Conservation (phyloP, 2,329 filamentous ascomycete species). For the Calonectria crousiana region DNA sequence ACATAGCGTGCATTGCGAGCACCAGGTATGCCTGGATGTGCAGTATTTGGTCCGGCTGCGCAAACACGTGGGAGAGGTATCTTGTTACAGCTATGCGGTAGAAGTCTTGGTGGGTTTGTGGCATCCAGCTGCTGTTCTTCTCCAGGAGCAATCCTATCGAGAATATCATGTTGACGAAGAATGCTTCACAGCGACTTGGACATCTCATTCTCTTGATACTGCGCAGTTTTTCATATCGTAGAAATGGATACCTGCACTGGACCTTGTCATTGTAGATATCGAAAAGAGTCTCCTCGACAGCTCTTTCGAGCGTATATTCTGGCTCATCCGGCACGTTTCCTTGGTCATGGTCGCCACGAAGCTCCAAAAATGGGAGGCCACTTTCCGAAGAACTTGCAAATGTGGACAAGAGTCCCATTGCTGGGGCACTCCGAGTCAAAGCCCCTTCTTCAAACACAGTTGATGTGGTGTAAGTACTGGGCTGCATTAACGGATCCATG, state of each 20-base stretch:
- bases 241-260: neutral
- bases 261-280: neutral
- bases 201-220: neutral
- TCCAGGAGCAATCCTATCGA: neutral
- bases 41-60: neutral
- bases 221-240: neutral
- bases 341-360: neutral
- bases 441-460: neutral
- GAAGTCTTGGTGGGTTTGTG: neutral
- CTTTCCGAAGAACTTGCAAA: neutral
- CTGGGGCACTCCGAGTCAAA: neutral
- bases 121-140: neutral
- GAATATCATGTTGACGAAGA: neutral
- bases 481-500: neutral
- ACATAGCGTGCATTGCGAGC: neutral
- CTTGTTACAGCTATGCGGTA: neutral
- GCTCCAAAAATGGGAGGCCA: neutral
- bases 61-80: neutral
- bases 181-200: neutral
- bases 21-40: neutral
- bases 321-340: neutral
- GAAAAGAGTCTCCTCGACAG: neutral
- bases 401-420: neutral
- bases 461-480: no score
- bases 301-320: neutral